A percentile compares a stretch with the other conserved stretches of the same genome.
Conservation (phyloP, 2,329 filamentous ascomycete species). For the Diaporthe caulivora region DNA sequence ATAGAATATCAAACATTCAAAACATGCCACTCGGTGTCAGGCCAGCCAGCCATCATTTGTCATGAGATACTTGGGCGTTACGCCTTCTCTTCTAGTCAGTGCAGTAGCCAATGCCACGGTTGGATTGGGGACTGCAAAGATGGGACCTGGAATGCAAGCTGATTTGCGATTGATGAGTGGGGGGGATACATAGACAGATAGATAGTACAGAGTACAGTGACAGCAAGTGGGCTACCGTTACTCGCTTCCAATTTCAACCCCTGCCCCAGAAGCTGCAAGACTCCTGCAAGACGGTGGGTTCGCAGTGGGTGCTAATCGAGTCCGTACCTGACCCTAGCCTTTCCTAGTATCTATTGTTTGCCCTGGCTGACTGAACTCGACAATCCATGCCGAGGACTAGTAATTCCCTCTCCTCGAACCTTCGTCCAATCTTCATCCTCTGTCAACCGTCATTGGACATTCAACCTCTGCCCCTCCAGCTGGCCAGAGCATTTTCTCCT, state of each 20-base stretch:
- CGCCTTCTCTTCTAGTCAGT: neutral
- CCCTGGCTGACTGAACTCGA: too few relatives aligned
- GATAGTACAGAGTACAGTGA: neutral
- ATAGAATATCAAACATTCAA: neutral
- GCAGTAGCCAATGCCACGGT: constrained; percentile 19
- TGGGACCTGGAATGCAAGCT: constrained; percentile 23
- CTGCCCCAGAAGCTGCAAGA: neutral
- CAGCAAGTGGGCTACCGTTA: constrained; percentile 1
- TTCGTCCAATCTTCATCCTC: constrained; percentile 5
- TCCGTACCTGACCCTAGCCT: neutral
- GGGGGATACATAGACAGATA: neutral
- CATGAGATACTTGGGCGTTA: constrained; percentile 22
- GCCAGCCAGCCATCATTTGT: constrained; percentile 26
- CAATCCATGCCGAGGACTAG: neutral
- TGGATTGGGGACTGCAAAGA: neutral
- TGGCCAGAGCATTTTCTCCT: neutral
- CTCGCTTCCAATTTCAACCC: constrained; percentile 26
- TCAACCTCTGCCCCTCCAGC: neutral
- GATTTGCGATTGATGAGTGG: constrained; percentile 21
- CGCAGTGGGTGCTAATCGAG: neutral
- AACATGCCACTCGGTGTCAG: constrained; percentile 13
- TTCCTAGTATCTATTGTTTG: too few relatives aligned
- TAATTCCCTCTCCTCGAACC: neutral
- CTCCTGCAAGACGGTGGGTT: neutral
- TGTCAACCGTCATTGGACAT: neutral